These are phyloP conservation scores for Penicillium thymicola DNA, from an alignment of 2,329 filamentous ascomycete species.

Conservation along the genomic window DNA sequence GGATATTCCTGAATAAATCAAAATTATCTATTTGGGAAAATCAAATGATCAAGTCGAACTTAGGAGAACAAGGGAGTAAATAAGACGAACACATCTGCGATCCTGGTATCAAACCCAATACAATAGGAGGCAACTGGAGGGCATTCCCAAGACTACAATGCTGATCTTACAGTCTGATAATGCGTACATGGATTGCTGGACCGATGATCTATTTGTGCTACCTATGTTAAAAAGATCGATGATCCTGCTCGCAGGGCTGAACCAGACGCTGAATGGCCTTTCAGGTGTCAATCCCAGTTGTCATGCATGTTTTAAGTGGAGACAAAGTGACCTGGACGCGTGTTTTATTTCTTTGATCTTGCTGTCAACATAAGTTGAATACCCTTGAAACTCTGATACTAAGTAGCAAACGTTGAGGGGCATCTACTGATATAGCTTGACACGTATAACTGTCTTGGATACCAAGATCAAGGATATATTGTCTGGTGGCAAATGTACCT, in stretches of 20 bases:
- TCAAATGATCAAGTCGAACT: neutral
- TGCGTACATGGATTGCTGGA: neutral
- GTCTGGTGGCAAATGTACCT: neutral
- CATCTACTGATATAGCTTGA: neutral
- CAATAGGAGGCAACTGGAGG: neutral
- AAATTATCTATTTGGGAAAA: neutral
- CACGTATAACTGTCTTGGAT: neutral
- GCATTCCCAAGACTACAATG: neutral
- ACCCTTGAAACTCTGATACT: accelerated
- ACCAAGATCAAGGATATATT: neutral
- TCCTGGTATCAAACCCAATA: neutral
- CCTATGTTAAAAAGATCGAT: neutral
- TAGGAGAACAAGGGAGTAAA: neutral
- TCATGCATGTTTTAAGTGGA: neutral
- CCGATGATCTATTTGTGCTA: neutral
- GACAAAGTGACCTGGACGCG: slow-evolving; percentile 1
- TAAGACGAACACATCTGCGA: neutral
- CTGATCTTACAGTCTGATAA: too few relatives aligned
- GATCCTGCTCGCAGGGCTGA: neutral
- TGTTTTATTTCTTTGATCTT: slow-evolving; percentile 6
- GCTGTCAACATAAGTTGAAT: accelerated
- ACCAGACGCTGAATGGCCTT: neutral
- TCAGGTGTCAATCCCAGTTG: neutral
- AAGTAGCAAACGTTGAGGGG: accelerated
- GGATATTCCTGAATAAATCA: neutral